Evolutionary conservation across 768 basidiomycete species (phyloP), one percentile per base, ranked within the genome.

Genomic region (Podaxis pistillaris): DNA sequence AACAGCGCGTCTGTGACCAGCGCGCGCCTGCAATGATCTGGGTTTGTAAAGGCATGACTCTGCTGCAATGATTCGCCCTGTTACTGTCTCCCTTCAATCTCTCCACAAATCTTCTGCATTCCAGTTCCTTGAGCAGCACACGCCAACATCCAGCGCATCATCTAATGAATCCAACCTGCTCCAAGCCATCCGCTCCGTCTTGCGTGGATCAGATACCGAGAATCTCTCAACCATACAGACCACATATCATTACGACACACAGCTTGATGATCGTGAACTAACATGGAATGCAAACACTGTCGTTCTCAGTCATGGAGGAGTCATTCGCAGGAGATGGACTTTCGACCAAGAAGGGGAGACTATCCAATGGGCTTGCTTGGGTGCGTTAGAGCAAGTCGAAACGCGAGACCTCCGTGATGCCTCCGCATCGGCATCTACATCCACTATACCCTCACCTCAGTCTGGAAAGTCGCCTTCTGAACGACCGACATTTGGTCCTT

Each of bases 301-400:
- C 0, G 75, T 90, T 0, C 76, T 90, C 66, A 86, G 83, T 63
- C 78, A 79, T 17, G 92, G 89, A 0, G 89, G 89, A 0, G 77
- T 90, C 15, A 84, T 93, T 58, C 77, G 77, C 60, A 86, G 87
- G 68, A 85, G 86, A 68, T 94, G 92, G 93, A 83, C 81, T 58
- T 90, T 93, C 69, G 72, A 77, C n/a, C 78, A 84, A 46, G 90
- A 91, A 68, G 82, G 79, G 5, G 88, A 94, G 68, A 79, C 82
- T 1, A 84, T 94, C 37, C 91, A 91, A 67, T 91, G 83, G 76
- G 92, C 90, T 4, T 93, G 91, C 69, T 77, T 89, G n/a, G 93
- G 88, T 3, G 83, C 82, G 71, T 79, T 94, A 40, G 85, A 88
- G 67, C 86, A 88, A 67, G 70, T 73, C 52, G 69, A 69, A 7